Evolutionary conservation across 768 basidiomycete species (phyloP), one percentile per base, ranked within the genome.

Genomic region (Saitozyma sp.): DNA sequence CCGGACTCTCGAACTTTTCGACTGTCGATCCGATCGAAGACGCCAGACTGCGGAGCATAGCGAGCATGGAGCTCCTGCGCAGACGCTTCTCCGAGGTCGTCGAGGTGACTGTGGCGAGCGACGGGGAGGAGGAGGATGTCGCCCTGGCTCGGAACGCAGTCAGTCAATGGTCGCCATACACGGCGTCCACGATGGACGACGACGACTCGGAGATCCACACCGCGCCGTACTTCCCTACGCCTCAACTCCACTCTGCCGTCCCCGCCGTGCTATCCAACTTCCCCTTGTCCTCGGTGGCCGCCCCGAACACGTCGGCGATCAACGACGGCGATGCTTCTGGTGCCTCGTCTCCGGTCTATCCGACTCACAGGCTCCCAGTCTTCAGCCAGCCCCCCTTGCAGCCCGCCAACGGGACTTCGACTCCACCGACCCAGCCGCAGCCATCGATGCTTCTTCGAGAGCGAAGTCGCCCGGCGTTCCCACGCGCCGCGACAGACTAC

Each of bases 71-170:
- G 9, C 17, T 58, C n/a, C 64, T 76, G 5, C 29, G 68, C 42
- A 19, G 75, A 37, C 50, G 71, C 38, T 77, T 75, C 61, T 71
- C 67, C 16, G 73, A 77, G 46, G 73, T 73, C 10, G 75, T 77
- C 46, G 73, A 77, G 50, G 71, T 77, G 2, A 66, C 67, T 8
- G 55, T 49, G 19, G 58, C 64, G 10, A 59, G 58, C 14, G 51
- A 59, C 11, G 64, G 59, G 11, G 64, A 68, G 41, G 64, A 66
- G 14, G 64, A 71, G 6, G 61, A 50, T 50, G 50, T 7, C 40
- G 29, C 49, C 20, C 54, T 61, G 16, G 64, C 60, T 49, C 53
- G 62, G 17, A 48, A 54, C 8, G 54, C 51, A 9, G 61, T 66
- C 40, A 70, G 64, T 53, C 56, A 50, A 7, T 75, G 73, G 73